Conservation (phyloP, 2,329 filamentous ascomycete genomes). For the Colletotrichum sp. region DNA sequence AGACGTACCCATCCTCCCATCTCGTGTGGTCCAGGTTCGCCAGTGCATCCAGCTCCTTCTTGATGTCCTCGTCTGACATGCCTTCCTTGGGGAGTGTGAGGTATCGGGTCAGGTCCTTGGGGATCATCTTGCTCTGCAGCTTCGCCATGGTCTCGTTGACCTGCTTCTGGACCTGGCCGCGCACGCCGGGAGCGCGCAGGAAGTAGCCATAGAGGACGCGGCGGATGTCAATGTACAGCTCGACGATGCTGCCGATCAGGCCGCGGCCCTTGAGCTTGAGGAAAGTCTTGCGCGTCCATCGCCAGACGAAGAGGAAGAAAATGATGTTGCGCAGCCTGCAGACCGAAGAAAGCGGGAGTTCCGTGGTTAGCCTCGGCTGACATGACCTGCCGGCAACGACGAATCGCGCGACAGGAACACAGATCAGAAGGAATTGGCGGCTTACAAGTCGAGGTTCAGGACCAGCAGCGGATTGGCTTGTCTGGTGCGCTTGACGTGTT, state of each 20-base stretch:
- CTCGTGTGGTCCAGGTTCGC: conserved; percentile 89
- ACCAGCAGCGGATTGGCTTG: conserved; percentile 62
- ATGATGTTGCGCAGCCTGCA: conserved; percentile 81
- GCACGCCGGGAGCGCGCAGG: conserved; percentile 84
- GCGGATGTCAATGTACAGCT: conserved; percentile 75
- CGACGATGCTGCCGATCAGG: conserved; percentile 76
- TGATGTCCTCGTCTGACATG: conserved; percentile 79
- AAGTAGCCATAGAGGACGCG: conserved; percentile 84
- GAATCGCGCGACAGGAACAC: not conserved
- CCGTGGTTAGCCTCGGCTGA: conserved; percentile 1
- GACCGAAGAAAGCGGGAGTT: not conserved
- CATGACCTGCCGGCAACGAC: not conserved
- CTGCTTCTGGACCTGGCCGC: conserved; percentile 83
- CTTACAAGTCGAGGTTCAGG: conserved; percentile 74
- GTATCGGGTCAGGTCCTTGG: conserved; percentile 74
- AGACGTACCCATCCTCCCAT: conserved; percentile 96
- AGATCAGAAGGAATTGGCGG: not conserved
- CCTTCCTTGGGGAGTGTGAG: conserved; percentile 82
- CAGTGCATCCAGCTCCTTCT: conserved; percentile 79
- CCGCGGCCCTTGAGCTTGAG: conserved; percentile 91
- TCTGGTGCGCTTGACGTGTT: conserved; percentile 62
- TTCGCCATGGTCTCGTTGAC: conserved; percentile 81
- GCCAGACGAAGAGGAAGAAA: conserved; percentile 86
- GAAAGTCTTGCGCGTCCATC: conserved; percentile 80
- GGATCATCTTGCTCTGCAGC: conserved; percentile 83